Evolutionary conservation across 2,329 filamentous ascomycete genomes (phyloP), one percentile per base, ranked within the genome.

Genomic region (Bipolaris gigantea): DNA sequence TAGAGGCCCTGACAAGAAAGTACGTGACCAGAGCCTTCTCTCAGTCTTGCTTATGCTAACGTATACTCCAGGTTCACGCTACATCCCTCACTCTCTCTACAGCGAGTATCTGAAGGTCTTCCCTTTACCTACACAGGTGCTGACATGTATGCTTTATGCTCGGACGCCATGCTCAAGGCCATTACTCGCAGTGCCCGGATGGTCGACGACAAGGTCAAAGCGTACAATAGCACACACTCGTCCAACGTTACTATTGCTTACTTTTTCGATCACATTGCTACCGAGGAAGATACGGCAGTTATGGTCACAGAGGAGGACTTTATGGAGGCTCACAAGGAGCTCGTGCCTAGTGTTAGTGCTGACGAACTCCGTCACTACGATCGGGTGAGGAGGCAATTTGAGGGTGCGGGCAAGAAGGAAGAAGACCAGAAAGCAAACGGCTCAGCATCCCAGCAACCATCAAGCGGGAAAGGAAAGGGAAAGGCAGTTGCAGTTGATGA

Each of bases 121-220:
- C 94, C 94, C 0, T 94, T 97, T 72, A 97, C 93, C 2, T 99
- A 97, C 77, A 99, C 94, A 0, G 94, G 94, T 69, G 94, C 94
- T 59, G 94, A 99, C 77, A 88, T 99, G 70, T 99, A 99, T 75
- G 94, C 94, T 0, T 83, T 99, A 18, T 97, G 93, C 79, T 96
- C 92, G 39, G 94, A 99, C 74, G 92, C 94, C 47, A 99, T 99
- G 94, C 88, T 99, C 63, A 97, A 99, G 75, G 94, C 94, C 18
- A 93, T 99, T 54, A 99, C 94, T 2, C 86, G 94, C 5, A 90
- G 95, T 71, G 92, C 94, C 2, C 83, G 85, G 1, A 81, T 85
- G 2, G 92, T 97, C 2, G 94, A 99, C 72, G 81, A 84, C 46
- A 94, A 94, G 74, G 89, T 99, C 62, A 83, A 83, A 19, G 80